Evolutionary conservation across 2,329 filamentous ascomycete species (phyloP).

Genomic region (Phialophora macrospora): DNA sequence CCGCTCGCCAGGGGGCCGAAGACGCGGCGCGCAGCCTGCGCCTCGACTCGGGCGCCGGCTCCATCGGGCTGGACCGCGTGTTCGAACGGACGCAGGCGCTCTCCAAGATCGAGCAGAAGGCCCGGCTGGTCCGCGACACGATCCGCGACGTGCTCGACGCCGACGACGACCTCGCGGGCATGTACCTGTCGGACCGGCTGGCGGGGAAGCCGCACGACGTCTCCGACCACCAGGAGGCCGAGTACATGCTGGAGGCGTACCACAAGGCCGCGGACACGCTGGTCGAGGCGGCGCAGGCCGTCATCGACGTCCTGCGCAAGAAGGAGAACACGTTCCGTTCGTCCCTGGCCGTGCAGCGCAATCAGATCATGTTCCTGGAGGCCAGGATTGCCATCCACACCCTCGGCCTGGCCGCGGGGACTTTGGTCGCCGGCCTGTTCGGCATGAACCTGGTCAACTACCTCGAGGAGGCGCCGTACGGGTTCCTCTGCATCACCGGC

Average conservation of each 20-base stretch:
- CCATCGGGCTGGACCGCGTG: slow-evolving; percentile 39
- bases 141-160: slow-evolving; percentile 45
- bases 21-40: slow-evolving; percentile 27
- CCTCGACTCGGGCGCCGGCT: slow-evolving; percentile 30
- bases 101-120: slow-evolving; percentile 43
- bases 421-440: slow-evolving; percentile 45
- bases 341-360: slow-evolving; percentile 45
- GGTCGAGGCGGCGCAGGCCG: slow-evolving; percentile 41
- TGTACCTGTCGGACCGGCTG: slow-evolving; percentile 45
- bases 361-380: slow-evolving; percentile 49
- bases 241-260: slow-evolving; percentile 48
- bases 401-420: slow-evolving; percentile 45
- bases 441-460: slow-evolving; percentile 49
- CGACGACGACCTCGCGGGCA: slow-evolving; percentile 46
- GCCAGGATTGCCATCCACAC: slow-evolving; percentile 47
- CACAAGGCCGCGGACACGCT: slow-evolving; percentile 46
- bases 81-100: slow-evolving; percentile 42
- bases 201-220: slow-evolving; percentile 41
- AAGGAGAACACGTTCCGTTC: slow-evolving; percentile 45
- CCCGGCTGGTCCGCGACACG: slow-evolving; percentile 44
- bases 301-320: slow-evolving; percentile 42
- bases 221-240: slow-evolving; percentile 46
- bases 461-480: slow-evolving; percentile 43
- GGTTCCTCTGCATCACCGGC: slow-evolving; percentile 39
- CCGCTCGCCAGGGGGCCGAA: slow-evolving; percentile 20